These are phyloP conservation scores for Cicer bijugum DNA, from an alignment of 306 rosid species.

Conservation along the genomic window DNA sequence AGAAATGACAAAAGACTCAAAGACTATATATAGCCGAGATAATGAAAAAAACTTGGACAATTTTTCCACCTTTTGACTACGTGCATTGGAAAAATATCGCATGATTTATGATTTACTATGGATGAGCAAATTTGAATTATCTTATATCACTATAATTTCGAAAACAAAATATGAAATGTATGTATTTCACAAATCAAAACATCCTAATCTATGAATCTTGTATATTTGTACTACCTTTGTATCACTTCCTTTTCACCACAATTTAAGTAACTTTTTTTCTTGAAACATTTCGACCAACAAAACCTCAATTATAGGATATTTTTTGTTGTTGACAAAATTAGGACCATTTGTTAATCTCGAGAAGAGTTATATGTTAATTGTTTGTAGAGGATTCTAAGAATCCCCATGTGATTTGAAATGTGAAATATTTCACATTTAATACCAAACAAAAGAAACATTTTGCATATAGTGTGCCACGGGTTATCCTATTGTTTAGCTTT, in stretches of 20 bases:
- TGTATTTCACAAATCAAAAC: neutral
- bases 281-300: neutral
- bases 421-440: neutral
- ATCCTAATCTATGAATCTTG: neutral
- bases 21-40: neutral
- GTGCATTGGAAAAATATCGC: neutral
- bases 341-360: neutral
- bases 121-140: neutral
- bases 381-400: slow-evolving; percentile 15
- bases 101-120: neutral
- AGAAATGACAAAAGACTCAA: neutral
- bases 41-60: neutral
- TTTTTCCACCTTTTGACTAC: slow-evolving; percentile 12
- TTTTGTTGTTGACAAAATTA: neutral
- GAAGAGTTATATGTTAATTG: neutral
- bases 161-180: neutral
- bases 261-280: neutral
- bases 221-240: neutral
- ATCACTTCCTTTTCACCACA: neutral
- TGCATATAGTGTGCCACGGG: neutral
- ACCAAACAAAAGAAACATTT: slow-evolving; percentile 12
- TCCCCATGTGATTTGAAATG: neutral
- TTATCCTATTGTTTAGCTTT: slow-evolving; percentile 2
- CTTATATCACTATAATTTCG: neutral
- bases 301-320: slow-evolving; percentile 2